Evolutionary conservation across 2,329 filamentous ascomycete species (phyloP), one percentile per base, ranked within the genome.

Genomic region (Penicillium fuscoglaucum): DNA sequence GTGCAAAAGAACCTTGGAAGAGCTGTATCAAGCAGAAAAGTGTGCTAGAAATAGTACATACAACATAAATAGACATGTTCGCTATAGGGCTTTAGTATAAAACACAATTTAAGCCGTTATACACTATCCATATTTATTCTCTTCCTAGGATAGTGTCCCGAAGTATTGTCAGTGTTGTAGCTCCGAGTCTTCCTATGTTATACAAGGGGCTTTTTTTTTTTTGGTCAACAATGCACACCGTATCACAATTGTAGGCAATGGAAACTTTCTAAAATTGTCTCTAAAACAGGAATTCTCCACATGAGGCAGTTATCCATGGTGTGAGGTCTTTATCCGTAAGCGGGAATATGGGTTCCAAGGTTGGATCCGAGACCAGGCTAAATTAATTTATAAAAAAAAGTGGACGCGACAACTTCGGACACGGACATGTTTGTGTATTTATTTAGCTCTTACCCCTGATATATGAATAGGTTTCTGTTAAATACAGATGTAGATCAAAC

Each of bases 351-450:
- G 31, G 40, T 48, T 48, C 46, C 46, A 48, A 48, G 46, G 46
- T 57, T 52, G 26, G 46, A 57, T 56, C 62, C 52, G 63, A 67
- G 66, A 66, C 60, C 46, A 54, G 56, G 41, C 48, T 51, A 59
- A 57, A 57, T 55, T 56, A 61, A 60, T 57, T 58, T 53, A 60
- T 19, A 46, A 45, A 44, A 60, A 60, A 60, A 60, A 65, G 55
- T 59, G 57, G 58, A 55, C 31, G 39, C 28, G 21, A n/a, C 29
- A 5, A 40, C 31, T 52, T 44, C 10, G 29, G 40, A 46, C 51
- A 53, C 29, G 40, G 51, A 37, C 39, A 31, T 29, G 15, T 33
- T 49, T 39, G 37, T 54, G 21, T n/a, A 21, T 33, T 15, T 15
- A 33, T 10, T 33, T 52, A 56, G 46, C n/a, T 28, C 4, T 39